Conservation (phyloP, 2,329 filamentous ascomycete species). For the Epichloe glyceriae region DNA sequence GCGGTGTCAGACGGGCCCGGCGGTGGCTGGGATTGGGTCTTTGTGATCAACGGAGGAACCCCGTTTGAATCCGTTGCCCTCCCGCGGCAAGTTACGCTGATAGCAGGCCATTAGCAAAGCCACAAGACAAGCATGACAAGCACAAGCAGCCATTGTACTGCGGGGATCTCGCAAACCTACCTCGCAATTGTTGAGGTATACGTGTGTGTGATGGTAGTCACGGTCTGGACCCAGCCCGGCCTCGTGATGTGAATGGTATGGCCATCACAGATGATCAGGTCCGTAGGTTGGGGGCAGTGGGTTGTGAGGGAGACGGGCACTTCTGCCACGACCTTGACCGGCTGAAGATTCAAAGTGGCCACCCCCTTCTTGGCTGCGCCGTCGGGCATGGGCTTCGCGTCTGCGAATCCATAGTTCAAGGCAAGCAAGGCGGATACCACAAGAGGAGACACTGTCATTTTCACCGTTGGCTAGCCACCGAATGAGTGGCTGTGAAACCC, state of each 20-base stretch:
- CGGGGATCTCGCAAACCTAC: not conserved
- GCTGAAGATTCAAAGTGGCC: slow-evolving; percentile 2
- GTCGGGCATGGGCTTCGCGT: not conserved
- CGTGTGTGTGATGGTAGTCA: slow-evolving; percentile 4
- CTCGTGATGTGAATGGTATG: not conserved
- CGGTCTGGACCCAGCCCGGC: not conserved
- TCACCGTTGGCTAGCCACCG: not conserved
- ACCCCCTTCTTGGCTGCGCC: not conserved
- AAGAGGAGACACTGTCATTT: not conserved
- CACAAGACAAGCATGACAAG: too few species aligned
- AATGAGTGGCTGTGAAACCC: too few species aligned
- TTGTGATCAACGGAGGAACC: not conserved
- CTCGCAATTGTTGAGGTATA: not conserved
- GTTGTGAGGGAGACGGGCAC: slow-evolving; percentile 1
- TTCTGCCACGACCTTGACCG: not conserved
- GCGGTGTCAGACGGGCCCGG: too few species aligned
- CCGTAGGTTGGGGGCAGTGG: not conserved
- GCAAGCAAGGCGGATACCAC: slow-evolving; percentile 2
- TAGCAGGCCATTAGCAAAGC: not conserved
- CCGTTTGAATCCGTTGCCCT: not conserved
- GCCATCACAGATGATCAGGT: not conserved
- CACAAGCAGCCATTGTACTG: not conserved
- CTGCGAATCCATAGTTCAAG: not conserved
- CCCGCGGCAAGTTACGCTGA: not conserved
- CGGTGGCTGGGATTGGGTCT: not conserved